Base-by-base conservation (phyloP, 2,329 filamentous ascomycete genomes). In the Stagonosporopsis rhizophila region DNA sequence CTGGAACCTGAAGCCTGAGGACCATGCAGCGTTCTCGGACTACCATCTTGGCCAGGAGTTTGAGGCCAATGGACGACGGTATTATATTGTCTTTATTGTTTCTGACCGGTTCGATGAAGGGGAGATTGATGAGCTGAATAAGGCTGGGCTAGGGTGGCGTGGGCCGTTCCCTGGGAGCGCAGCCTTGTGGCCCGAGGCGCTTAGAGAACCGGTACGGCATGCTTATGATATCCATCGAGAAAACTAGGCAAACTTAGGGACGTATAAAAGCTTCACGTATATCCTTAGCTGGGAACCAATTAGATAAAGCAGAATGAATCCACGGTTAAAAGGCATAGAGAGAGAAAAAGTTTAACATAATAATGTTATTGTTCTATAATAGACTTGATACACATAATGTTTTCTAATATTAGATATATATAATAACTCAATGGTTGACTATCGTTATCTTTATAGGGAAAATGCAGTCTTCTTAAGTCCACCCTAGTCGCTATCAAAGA, bases 161-260 rank as follows among this genome's bases (percentile, higher is more conserved):
- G 41, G 41, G 27, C 41, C 41, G 17, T 32, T 44, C 17, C 41
- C 41, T 28, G 41, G 41, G 6, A 44, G 41, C 27, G 41, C 41
- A 9, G 27, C n/a, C 6, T 12, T 32, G 41, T 44, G 41, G 41
- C 41, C 25, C 14, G 25, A 44, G 27, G 27, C 25, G 25, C 25
- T 44, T 14, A 20, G 25, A 30, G 41, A 44, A 32, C 41, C 27
- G 4, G 41, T 32, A 15, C 41, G 41, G 27, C 41, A 12, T 32
- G 41, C 41, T 32, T 44, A 44, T 15, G 41, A 44, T 20, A 22
- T 44, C 17, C 7, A 2, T 44, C n/a, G 17, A 20, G 41, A 32
- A 12, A n/a, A 7, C 9, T 44, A 2, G 3, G 12, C 4, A 17
- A 32, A 44, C 11, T 22, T 44, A 17, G 42, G 28, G 14, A 45